phyloP scores from a whole-genome alignment of 495 filamentous ascomycete species.

The Chaetomium fimeti region DNA sequence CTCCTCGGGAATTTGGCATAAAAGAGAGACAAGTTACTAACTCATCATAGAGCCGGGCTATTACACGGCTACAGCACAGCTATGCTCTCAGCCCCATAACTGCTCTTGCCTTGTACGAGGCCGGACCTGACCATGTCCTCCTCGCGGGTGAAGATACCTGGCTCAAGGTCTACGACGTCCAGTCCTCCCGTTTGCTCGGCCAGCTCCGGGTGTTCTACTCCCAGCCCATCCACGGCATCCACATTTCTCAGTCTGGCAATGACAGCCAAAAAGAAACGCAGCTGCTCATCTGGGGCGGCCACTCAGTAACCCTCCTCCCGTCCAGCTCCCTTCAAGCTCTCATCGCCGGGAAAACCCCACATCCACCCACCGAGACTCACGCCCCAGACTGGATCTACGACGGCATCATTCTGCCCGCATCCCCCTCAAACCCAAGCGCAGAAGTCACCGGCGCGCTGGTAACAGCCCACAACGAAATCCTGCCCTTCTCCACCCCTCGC shows the following conservation, averaged over 20 bases:
- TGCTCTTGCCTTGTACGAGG: conserved; percentile 51
- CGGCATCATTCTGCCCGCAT: conserved; percentile 53
- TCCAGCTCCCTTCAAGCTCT: conserved; percentile 26
- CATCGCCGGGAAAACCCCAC: conserved; percentile 21
- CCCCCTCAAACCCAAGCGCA: background rate
- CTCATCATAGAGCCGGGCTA: conserved; percentile 14
- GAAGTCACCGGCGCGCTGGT: conserved; percentile 50
- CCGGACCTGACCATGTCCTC: conserved; percentile 36
- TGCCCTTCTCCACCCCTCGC: conserved; percentile 35
- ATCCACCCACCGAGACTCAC: conserved; percentile 20
- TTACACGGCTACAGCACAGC: conserved; percentile 32
- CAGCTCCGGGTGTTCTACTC: conserved; percentile 54
- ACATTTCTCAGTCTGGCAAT: conserved; percentile 31
- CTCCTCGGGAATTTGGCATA: background rate
- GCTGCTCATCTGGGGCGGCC: conserved; percentile 59
- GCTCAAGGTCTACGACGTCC: conserved; percentile 59
- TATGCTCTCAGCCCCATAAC: conserved; percentile 57
- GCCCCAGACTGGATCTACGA: conserved; percentile 83
- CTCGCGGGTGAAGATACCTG: conserved; percentile 73
- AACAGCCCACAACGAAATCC: conserved; percentile 81
- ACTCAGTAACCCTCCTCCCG: conserved; percentile 36
- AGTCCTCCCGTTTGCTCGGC: conserved; percentile 37
- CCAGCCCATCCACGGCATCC: conserved; percentile 70
- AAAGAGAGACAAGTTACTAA: conserved; percentile 4
- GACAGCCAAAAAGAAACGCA: background rate